phyloP scores from a whole-genome alignment of 2,329 filamentous ascomycete genomes.

The Alternaria alternata region DNA sequence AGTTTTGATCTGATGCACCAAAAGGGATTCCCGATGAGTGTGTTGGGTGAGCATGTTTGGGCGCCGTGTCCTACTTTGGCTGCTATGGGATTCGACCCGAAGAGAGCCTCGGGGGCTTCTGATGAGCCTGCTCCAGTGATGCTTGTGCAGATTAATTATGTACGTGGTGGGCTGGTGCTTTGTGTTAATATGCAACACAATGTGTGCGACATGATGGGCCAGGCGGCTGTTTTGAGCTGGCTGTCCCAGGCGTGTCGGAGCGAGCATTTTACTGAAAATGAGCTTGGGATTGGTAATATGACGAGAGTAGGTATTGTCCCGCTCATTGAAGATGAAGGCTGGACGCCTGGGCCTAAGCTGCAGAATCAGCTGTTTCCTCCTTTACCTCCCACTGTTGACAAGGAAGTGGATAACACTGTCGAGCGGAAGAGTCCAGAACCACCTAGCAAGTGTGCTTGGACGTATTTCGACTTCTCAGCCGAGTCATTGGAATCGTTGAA shows the following conservation, averaged over 20 bases:
- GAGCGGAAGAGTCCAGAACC: not conserved
- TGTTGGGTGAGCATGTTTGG: conserved; percentile 59
- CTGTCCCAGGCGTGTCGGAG: conserved; percentile 60
- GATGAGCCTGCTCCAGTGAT: conserved; percentile 51
- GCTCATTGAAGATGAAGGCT: conserved; percentile 48
- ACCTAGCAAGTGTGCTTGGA: conserved; percentile 50
- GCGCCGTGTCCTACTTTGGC: conserved; percentile 53
- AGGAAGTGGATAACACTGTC: not conserved
- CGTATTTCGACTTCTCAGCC: conserved; percentile 56
- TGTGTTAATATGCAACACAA: conserved; percentile 60
- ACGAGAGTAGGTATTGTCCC: conserved; percentile 51
- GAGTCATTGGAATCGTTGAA: conserved; percentile 55
- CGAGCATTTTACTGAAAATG: conserved; percentile 57
- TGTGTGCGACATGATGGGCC: conserved; percentile 61
- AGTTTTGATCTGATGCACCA: conserved; percentile 48
- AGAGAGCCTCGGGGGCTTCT: conserved; percentile 23
- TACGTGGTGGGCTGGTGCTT: conserved; percentile 60
- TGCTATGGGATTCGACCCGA: conserved; percentile 19
- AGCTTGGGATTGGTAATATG: conserved; percentile 56
- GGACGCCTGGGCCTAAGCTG: conserved; percentile 48
- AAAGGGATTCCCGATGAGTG: conserved; percentile 56
- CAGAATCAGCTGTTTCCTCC: conserved; percentile 43
- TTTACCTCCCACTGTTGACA: not conserved
- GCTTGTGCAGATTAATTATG: conserved; percentile 59
- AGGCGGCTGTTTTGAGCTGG: conserved; percentile 57